phyloP scores from a whole-genome alignment of 139 green algal genomes.

The Pseudopediastrum boryanum region DNA sequence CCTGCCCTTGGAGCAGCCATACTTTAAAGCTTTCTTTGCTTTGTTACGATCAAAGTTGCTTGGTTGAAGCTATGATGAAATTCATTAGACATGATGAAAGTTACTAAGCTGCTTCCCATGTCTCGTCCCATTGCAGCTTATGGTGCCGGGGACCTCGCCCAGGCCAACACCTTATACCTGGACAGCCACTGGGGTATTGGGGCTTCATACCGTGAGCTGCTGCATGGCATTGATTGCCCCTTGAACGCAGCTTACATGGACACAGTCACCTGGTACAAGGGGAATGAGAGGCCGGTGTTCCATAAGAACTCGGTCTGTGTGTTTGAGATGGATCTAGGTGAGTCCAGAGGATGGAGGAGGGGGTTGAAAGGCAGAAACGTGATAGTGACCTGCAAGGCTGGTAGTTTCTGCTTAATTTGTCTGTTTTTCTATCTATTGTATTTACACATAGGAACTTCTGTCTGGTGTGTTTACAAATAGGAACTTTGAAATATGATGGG shows the following conservation, averaged over 20 bases:
- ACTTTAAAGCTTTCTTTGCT: neutral
- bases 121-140: slow-evolving; percentile 29
- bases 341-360: too few species aligned
- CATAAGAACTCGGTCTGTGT: slow-evolving; percentile 37
- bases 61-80: neutral
- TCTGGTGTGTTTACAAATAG: too few species aligned
- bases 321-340: slow-evolving; percentile 41
- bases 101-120: neutral
- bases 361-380: too few species aligned
- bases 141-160: slow-evolving; percentile 16
- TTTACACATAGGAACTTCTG: too few species aligned
- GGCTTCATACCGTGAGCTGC: slow-evolving; percentile 12
- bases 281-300: neutral
- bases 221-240: slow-evolving; percentile 32
- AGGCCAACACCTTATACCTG: slow-evolving; percentile 38
- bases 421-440: too few species aligned
- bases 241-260: slow-evolving; percentile 39
- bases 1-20: neutral
- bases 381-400: too few species aligned
- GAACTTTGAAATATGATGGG: too few species aligned
- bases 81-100: neutral
- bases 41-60: neutral
- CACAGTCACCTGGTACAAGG: slow-evolving; percentile 32
- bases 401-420: too few species aligned
- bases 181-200: slow-evolving; percentile 41